Percentiles rank a stretch among this genome's conserved stretches.
Conservation (phyloP, 1,284 basidiomycete genomes). For the Ceratobasidium sp. region DNA sequence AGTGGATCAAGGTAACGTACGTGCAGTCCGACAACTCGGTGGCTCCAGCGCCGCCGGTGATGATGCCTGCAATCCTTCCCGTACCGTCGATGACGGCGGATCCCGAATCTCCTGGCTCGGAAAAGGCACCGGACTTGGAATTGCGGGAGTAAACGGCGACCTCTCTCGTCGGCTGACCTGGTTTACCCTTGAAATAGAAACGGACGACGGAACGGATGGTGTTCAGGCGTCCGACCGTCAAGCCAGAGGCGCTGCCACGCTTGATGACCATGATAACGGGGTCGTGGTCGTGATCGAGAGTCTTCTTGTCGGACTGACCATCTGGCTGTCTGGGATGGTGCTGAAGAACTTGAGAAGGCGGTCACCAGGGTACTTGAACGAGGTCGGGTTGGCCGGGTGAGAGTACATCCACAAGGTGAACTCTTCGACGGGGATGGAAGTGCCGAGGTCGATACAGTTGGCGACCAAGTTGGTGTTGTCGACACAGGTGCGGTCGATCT, state of each 20-base stretch:
- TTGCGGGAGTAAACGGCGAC: slow-evolving; percentile 25
- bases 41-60: slow-evolving; percentile 36
- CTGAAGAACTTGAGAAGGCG: slow-evolving; percentile 36
- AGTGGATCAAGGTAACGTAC: slow-evolving; percentile 37
- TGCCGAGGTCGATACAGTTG: slow-evolving; percentile 38
- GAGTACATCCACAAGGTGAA: slow-evolving; percentile 33
- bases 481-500: slow-evolving; percentile 37
- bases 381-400: background rate
- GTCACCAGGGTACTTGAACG: slow-evolving; percentile 37
- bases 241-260: slow-evolving; percentile 35
- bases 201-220: slow-evolving; percentile 32
- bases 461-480: slow-evolving; percentile 35
- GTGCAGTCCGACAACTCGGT: slow-evolving; percentile 11
- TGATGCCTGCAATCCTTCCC: slow-evolving; percentile 35
- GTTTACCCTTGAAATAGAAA: slow-evolving; percentile 11
- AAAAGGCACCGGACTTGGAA: slow-evolving; percentile 35
- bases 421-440: slow-evolving; percentile 27
- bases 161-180: slow-evolving; percentile 18
- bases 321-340: slow-evolving; percentile 38
- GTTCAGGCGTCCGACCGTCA: slow-evolving; percentile 38
- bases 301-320: slow-evolving; percentile 32
- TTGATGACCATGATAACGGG: slow-evolving; percentile 37
- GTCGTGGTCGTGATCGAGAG: slow-evolving; percentile 21
- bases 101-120: slow-evolving; percentile 37
- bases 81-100: slow-evolving; percentile 35